Conservation (phyloP, 768 basidiomycete species). For the Auriscalpium vulgare region DNA sequence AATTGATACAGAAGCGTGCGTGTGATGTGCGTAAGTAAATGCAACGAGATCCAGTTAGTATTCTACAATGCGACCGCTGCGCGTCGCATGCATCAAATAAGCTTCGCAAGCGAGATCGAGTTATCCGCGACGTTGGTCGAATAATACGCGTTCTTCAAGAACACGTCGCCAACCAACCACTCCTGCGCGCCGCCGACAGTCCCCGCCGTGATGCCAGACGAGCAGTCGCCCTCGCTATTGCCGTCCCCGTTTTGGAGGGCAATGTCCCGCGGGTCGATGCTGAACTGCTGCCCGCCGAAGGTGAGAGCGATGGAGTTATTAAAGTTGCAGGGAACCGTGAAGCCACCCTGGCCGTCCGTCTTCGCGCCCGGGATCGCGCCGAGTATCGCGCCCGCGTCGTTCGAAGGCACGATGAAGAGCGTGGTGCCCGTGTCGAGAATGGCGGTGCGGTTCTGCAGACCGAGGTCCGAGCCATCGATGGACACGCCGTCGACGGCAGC, state of each 20-base stretch:
- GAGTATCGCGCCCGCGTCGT: slow-evolving; percentile 51
- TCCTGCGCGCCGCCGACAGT: slow-evolving; percentile 47
- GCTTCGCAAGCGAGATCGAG: slow-evolving; percentile 50
- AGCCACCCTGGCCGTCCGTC: slow-evolving; percentile 37
- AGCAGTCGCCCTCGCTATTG: slow-evolving; percentile 50
- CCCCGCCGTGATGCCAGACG: slow-evolving; percentile 62
- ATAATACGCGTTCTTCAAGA: slow-evolving; percentile 73
- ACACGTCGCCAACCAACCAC: slow-evolving; percentile 72
- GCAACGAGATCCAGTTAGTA: no score
- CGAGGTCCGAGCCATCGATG: slow-evolving; percentile 46
- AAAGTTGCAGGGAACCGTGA: slow-evolving; percentile 63
- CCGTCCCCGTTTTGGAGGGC: slow-evolving; percentile 36
- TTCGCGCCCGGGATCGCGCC: slow-evolving; percentile 45
- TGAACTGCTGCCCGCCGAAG: slow-evolving; percentile 50
- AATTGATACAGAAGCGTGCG: no score
- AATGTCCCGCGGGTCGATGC: slow-evolving; percentile 61
- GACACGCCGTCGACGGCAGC: slow-evolving; percentile 49
- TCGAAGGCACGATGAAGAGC: slow-evolving; percentile 30
- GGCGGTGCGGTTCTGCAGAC: slow-evolving; percentile 56
- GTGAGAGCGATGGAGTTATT: slow-evolving; percentile 43
- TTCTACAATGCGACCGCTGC: no score
- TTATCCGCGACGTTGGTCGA: slow-evolving; percentile 54
- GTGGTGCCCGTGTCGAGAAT: slow-evolving; percentile 51
- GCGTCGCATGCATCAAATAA: slow-evolving; percentile 21
- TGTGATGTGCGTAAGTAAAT: no score